Evolutionary conservation across 768 basidiomycete species (phyloP).

Genomic region (Lepiota venenata): DNA sequence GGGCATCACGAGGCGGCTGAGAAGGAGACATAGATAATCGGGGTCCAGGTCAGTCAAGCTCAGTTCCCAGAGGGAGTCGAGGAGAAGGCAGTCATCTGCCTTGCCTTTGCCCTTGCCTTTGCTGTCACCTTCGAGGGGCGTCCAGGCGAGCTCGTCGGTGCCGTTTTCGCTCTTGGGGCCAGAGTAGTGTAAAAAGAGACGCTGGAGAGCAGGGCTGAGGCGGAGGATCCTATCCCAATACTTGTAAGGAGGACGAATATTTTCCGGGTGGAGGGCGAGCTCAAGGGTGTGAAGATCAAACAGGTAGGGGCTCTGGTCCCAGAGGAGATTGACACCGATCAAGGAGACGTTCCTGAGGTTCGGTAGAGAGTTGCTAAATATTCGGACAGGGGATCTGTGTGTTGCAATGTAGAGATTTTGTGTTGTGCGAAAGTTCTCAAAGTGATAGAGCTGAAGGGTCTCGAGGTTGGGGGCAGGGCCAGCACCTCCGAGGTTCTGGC

Average conservation of each 20-base stretch:
- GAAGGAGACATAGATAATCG: constrained; percentile 44
- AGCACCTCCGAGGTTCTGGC: constrained; percentile 46
- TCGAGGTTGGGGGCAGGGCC: constrained; percentile 53
- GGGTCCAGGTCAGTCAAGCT: constrained; percentile 54
- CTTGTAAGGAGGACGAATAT: constrained; percentile 51
- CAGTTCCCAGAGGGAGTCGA: constrained; percentile 41
- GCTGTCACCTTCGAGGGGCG: constrained; percentile 13
- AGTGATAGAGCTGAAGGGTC: constrained; percentile 62
- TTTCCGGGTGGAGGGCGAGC: constrained; percentile 58
- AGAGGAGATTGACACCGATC: constrained; percentile 65
- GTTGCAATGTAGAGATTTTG: constrained; percentile 53
- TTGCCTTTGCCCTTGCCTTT: constrained; percentile 20
- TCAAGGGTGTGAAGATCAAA: constrained; percentile 47
- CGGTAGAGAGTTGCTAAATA: constrained; percentile 53
- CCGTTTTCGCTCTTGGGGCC: constrained; percentile 40
- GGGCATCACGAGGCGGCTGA: constrained; percentile 46
- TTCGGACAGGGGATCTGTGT: constrained; percentile 53
- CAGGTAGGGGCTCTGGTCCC: constrained; percentile 49
- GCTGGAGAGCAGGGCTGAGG: constrained; percentile 41
- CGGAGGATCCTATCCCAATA: constrained; percentile 55
- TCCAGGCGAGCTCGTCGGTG: constrained; percentile 34
- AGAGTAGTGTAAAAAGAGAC: constrained; percentile 54
- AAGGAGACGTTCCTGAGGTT: constrained; percentile 52
- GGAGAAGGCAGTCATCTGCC: constrained; percentile 20
- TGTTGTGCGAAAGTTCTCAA: constrained; percentile 50